phyloP scores from a whole-genome alignment of 371 early-diverging fungal species.

The Nematocida major region DNA sequence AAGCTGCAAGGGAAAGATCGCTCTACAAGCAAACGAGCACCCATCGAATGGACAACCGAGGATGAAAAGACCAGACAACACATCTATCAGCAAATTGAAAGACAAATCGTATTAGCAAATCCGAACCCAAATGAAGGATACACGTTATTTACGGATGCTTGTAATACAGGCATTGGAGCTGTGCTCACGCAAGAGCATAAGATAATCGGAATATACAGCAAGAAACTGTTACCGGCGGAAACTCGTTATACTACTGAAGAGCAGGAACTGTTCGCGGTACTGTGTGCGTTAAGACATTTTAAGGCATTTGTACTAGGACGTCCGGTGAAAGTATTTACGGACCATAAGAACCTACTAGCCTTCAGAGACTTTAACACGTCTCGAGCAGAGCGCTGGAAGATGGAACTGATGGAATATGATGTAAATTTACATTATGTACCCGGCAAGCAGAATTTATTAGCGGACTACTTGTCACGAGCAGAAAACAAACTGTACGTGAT shows the following conservation, averaged over 20 bases:
- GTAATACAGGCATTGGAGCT: conserved; percentile 64
- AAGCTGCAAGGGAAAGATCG: no score
- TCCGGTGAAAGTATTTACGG: conserved; percentile 57
- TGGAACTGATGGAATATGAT: conserved; percentile 13
- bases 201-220: conserved; percentile 54
- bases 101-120: conserved; percentile 38
- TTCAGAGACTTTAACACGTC: neutral
- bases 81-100: neutral
- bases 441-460: conserved; percentile 29
- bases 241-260: conserved; percentile 49
- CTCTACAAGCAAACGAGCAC: no score
- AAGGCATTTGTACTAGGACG: neutral
- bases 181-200: conserved; percentile 64
- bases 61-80: neutral
- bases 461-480: conserved; percentile 32
- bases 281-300: conserved; percentile 57
- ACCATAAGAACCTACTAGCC: conserved; percentile 31
- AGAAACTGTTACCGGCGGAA: conserved; percentile 15
- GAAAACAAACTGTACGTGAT: neutral
- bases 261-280: conserved; percentile 59
- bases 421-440: neutral
- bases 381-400: conserved; percentile 21
- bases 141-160: conserved; percentile 66
- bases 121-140: conserved; percentile 45
- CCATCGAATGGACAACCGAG: neutral